A percentile compares a stretch with the other conserved stretches of the same genome.
Evolutionary conservation across 2,329 filamentous ascomycete species (phyloP).

Genomic region (Pseudogymnoascus verrucosus): DNA sequence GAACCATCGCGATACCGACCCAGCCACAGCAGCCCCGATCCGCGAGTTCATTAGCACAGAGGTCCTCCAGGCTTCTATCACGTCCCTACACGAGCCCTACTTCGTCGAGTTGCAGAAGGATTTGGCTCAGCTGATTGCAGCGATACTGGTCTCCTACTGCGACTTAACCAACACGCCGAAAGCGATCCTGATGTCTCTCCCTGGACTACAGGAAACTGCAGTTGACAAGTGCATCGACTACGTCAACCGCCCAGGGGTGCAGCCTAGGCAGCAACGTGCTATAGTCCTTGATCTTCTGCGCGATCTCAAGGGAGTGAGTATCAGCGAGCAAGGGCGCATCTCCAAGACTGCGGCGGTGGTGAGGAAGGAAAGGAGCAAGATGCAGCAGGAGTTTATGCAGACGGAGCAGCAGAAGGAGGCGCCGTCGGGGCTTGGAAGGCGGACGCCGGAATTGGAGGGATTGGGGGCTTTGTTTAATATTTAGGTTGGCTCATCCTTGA

Average conservation of each 20-base stretch:
- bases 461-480: constrained; percentile 4
- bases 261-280: constrained; percentile 69
- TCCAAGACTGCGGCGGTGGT: constrained; percentile 41
- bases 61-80: constrained; percentile 82
- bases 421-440: neutral
- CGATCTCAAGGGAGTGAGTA: constrained; percentile 79
- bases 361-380: constrained; percentile 44
- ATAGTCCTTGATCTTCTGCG: constrained; percentile 79
- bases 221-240: constrained; percentile 58
- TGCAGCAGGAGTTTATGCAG: constrained; percentile 61
- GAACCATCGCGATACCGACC: constrained; percentile 19
- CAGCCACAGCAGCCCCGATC: constrained; percentile 42
- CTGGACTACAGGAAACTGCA: constrained; percentile 61
- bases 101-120: constrained; percentile 96
- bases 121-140: constrained; percentile 76
- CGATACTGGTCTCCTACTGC: constrained; percentile 72
- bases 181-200: constrained; percentile 69
- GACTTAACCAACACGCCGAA: constrained; percentile 61
- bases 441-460: neutral
- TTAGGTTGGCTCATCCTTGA: neutral
- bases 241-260: constrained; percentile 48
- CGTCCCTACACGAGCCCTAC: constrained; percentile 86
- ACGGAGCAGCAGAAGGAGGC: constrained; percentile 24
- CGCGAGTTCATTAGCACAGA: constrained; percentile 85
- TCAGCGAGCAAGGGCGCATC: constrained; percentile 88